phyloP scores from a whole-genome alignment of 2,329 filamentous ascomycete genomes.

The Sphaerulina vaccinii region DNA sequence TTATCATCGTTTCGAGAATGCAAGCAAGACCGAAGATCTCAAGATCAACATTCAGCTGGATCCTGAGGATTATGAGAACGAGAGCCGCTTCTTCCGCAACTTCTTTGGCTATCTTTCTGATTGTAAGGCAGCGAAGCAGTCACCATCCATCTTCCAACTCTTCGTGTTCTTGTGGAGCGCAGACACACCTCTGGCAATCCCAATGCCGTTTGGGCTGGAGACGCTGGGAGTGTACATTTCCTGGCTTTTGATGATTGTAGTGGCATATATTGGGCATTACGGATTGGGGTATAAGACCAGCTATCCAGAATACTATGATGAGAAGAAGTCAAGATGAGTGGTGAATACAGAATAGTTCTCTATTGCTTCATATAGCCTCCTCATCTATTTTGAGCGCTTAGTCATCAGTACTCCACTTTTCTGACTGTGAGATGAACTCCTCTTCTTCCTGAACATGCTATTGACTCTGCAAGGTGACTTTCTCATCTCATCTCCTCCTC shows the following conservation, averaged over 20 bases:
- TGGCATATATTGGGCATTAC: constrained; percentile 23
- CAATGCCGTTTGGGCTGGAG: constrained; percentile 23
- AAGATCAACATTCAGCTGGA: constrained; percentile 26
- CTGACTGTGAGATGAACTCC: too few relatives aligned
- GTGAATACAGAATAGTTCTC: neutral
- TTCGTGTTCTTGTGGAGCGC: constrained; percentile 27
- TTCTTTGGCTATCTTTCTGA: constrained; percentile 28
- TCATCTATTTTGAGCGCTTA: too few relatives aligned
- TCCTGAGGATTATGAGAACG: constrained; percentile 27
- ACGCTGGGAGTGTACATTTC: constrained; percentile 22
- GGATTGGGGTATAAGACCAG: constrained; percentile 23
- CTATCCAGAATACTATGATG: constrained; percentile 26
- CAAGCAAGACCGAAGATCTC: constrained; percentile 17
- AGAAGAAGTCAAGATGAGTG: constrained; percentile 19
- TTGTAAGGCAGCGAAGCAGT: constrained; percentile 20
- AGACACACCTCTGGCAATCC: constrained; percentile 25
- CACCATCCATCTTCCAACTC: constrained; percentile 25
- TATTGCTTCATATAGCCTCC: too few relatives aligned
- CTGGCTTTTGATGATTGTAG: constrained; percentile 20
- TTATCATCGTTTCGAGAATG: constrained; percentile 28
- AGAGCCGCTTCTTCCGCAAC: constrained; percentile 25
- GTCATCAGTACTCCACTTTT: too few relatives aligned
- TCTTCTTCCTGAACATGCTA: too few relatives aligned
- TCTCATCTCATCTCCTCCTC: neutral
- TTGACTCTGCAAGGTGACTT: too few relatives aligned